Evolutionary conservation across 2,329 filamentous ascomycete species (phyloP).

Genomic region (Exophiala bonariae): DNA sequence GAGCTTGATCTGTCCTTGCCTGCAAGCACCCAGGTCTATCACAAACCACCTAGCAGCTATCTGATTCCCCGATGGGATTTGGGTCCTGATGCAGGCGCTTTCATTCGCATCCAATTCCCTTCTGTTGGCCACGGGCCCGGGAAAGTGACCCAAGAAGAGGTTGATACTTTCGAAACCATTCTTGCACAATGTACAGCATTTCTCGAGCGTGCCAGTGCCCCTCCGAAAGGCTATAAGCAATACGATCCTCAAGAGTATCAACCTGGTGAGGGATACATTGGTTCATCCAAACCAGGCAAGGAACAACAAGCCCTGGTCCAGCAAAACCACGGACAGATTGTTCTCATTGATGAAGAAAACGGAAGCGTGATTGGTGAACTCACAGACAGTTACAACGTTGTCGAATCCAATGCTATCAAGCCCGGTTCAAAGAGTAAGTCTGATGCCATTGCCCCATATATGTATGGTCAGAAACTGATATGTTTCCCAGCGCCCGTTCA

Average conservation of each 20-base stretch:
- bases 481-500: constrained; percentile 45
- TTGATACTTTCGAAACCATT: constrained; percentile 96
- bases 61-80: constrained; percentile 94
- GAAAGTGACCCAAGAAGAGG: constrained; percentile 78
- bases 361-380: constrained; percentile 93
- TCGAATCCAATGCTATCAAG: constrained; percentile 73
- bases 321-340: constrained; percentile 70
- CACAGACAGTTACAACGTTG: constrained; percentile 74
- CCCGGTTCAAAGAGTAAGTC: constrained; percentile 85
- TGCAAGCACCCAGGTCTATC: constrained; percentile 95
- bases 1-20: constrained; percentile 92
- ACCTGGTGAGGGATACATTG: constrained; percentile 75
- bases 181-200: constrained; percentile 97
- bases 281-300: constrained; percentile 28
- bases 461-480: constrained; percentile 19
- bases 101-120: constrained; percentile 91
- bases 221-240: constrained; percentile 47
- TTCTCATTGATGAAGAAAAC: constrained; percentile 92
- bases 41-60: constrained; percentile 89
- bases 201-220: constrained; percentile 71
- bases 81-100: constrained; percentile 82
- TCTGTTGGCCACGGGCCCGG: constrained; percentile 62
- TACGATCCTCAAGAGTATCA: constrained; percentile 84
- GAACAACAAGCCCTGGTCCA: constrained; percentile 33
- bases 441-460: not conserved